These are phyloP conservation scores for Naumovozyma baii DNA, from an alignment of 805 yeast species.

Conservation along the genomic window DNA sequence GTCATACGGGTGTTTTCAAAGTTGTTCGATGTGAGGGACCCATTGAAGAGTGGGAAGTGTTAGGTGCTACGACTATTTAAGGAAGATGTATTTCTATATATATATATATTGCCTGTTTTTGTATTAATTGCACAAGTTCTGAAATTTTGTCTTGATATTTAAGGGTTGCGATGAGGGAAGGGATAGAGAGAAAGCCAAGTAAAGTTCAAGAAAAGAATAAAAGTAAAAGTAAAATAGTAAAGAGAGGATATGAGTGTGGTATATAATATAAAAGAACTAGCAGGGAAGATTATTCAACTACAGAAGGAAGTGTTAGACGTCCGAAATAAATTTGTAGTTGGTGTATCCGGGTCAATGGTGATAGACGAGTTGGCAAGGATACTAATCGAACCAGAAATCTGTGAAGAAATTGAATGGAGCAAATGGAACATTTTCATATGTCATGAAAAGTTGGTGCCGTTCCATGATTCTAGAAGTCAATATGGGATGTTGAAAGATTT, in stretches of 20 bases:
- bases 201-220: no score
- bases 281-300: not conserved
- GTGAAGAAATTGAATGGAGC: constrained; percentile 45
- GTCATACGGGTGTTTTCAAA: constrained; percentile 51
- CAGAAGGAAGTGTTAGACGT: not conserved
- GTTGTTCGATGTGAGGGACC: constrained; percentile 67
- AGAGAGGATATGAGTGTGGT: no score
- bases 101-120: no score
- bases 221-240: no score
- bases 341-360: not conserved
- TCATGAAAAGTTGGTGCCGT: constrained; percentile 81
- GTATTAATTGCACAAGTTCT: no score
- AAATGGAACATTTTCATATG: constrained; percentile 76
- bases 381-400: constrained; percentile 36
- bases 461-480: constrained; percentile 73
- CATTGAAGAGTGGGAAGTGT: constrained; percentile 53
- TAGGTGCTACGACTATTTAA: constrained; percentile 39
- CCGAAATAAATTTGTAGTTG: not conserved
- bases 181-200: no score
- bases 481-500: constrained; percentile 61
- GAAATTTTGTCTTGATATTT: no score
- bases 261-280: not conserved
- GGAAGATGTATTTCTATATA: not conserved
- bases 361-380: not conserved
- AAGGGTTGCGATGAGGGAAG: no score